A percentile compares a stretch with the other conserved stretches of the same genome.
Evolutionary conservation across 2,329 filamentous ascomycete species (phyloP).

Genomic region (Cryphonectria nitschkei): DNA sequence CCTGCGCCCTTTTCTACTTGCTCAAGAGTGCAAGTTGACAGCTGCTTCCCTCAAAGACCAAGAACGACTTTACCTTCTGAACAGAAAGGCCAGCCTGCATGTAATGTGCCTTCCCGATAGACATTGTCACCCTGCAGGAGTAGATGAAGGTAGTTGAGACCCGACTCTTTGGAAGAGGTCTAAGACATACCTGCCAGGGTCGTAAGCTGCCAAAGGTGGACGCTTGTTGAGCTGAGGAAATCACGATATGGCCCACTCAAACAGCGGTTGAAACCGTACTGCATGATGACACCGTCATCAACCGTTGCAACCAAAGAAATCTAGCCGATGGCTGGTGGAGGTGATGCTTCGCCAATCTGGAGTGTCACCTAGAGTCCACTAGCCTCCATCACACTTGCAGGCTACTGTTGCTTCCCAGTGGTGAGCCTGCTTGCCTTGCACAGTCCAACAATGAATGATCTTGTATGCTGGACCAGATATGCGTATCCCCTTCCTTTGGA

Average conservation of each 20-base stretch:
- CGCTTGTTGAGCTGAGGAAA: not conserved
- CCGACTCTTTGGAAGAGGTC: constrained; percentile 11
- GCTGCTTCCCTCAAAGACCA: constrained; percentile 6
- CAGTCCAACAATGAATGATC: not conserved
- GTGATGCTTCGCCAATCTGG: not conserved
- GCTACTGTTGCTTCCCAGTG: not conserved
- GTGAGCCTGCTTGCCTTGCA: not conserved
- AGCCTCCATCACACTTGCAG: not conserved
- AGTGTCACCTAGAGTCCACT: not conserved
- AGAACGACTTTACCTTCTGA: not conserved
- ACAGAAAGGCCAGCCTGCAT: not conserved
- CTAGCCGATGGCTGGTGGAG: not conserved
- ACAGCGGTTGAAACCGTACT: not conserved
- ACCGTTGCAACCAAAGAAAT: not conserved
- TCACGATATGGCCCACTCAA: not conserved
- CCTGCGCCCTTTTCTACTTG: constrained; percentile 3
- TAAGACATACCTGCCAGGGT: constrained; percentile 12
- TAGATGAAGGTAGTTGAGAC: not conserved
- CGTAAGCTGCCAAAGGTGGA: not conserved
- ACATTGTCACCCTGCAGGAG: constrained; percentile 1
- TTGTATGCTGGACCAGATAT: not conserved
- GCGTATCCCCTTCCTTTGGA: not conserved
- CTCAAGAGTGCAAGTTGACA: constrained; percentile 11
- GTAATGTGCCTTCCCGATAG: constrained; percentile 20
- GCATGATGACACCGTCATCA: not conserved